Evolutionary conservation across 805 yeast genomes (phyloP), one percentile per base, ranked within the genome.

Genomic region (Saccharomycopsis guyanensis): DNA sequence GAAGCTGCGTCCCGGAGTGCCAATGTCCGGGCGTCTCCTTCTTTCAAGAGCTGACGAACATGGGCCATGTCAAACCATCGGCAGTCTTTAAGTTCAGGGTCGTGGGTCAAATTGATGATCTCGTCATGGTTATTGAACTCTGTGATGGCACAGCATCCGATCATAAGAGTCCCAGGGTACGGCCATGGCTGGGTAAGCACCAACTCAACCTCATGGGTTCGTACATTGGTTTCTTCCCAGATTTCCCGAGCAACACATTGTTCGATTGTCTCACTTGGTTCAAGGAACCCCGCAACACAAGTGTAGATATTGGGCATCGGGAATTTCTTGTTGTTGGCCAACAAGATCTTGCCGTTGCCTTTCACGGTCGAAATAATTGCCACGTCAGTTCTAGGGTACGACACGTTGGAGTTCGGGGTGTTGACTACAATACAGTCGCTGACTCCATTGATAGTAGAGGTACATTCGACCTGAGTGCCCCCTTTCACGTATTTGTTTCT

Each of bases 151-250:
- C 88, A 61, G 62, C 96, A 89, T 3, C 97, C 97, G 53, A 91
- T 73, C 97, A 89, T 89, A 55, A 91, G 64, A 59, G 82, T 87
- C 0, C 86, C 88, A 1, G 97, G 97, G 62, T 81, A 91, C 15
- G 97, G 97, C 97, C 97, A 91, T 2, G 97, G 97, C 65, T 91
- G 97, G 12, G 91, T 76, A 55, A 78, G 70, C 22, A 82, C 65
- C 45, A 89, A 72, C 42, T 70, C 64, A 25, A 89, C 82, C 43
- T 64, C 70, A 4, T 34, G 22, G 6, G 24, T 22, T 6, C 29
- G 18, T 32, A 86, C 82, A 8, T 97, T 97, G 5, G 97, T 81
- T 62, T 91, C 97, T 61, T 91, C 97, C 87, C 93, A 88, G 24
- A 85, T 82, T 62, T 91, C 97, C 53, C 97, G 70, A 38, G 81